Base-by-base conservation (phyloP, 352 stramenopile species). In the Phytopythium oedochilum region DNA sequence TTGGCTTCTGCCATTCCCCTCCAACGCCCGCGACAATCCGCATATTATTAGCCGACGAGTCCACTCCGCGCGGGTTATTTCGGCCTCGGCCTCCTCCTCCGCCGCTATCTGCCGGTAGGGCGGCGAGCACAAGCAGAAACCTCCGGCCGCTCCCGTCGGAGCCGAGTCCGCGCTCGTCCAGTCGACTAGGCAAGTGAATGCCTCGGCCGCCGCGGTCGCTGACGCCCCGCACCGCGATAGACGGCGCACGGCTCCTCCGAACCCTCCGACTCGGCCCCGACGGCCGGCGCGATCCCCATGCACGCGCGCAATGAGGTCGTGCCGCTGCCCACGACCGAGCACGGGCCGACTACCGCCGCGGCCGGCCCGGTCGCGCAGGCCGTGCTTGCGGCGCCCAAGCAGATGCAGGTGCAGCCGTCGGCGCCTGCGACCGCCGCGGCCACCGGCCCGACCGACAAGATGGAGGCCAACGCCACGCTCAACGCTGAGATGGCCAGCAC, bases 291-390 rank as follows among this genome's bases (percentile, higher is more conserved):
- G 36, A 20, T 11, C 22, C 22, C 26, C 42, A 83, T 89, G 79
- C 64, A 71, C 22, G 71, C 64, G 43, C 72, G 71, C 60, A 89
- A 87, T 63, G 79, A 87, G 57, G 83, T 89, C 52, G 52, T 86
- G 55, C 79, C 77, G 55, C 67, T 89, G 39, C 49, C 53, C 0
- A 12, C 31, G 26, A 46, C 50, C 4, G 53, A 53, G 18, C 26
- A 25, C 12, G 31, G 46, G n/a, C 29, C 66, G 39, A 35, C 39
- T 28, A 50, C 57, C 5, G 17, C 43, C 3, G 48, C 55, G 3
- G 53, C 40, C 5, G 63, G 62, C 1, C 66, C 66, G 34, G 56
- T 25, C 20, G 44, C 39, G 39, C 48, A 58, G 25, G 57, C 53
- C 9, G 1, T 73, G 48, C 49, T 57, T 12, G 31, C 39, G 12